Base-by-base conservation (phyloP, 2,329 filamentous ascomycete genomes). In the Penicillium polonicum region DNA sequence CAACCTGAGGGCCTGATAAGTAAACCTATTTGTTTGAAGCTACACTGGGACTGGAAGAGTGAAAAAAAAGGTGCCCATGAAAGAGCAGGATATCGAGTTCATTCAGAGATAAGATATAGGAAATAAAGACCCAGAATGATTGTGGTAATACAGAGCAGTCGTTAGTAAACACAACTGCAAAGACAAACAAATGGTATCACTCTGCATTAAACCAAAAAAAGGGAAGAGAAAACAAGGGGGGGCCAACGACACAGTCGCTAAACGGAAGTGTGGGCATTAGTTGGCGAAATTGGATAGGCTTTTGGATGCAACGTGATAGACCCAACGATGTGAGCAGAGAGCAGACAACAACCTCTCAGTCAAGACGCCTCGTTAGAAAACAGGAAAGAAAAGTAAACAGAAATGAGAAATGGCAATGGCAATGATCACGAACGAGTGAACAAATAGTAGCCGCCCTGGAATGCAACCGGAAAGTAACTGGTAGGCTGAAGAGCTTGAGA, bases 171-270 rank as follows among this genome's bases (percentile, higher is more conserved):
- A 61, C 35, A 62, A 62, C 58, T 60, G 60, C 64, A 61, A 58
- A 55, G 57, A 65, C 49, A 62, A 62, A 67, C 60, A 67, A 68
- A 64, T 72, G 70, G 71, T 74, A 72, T 74, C 72, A 72, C 68
- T 67, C 69, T 68, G 70, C 67, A 68, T 62, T 61, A 57, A 58
- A 58, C 59, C 62, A 58, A 68, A 66, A 63, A 60, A 65, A 63
- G 3, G 50, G 51, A 62, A 58, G 45, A 58, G 33, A 55, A 55
- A 55, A 48, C 35, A 13, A 3, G 19, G 38, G 3, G 15, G 12
- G n/a, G n/a, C 21, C 48, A 61, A 55, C 44, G 49, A 57, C 29
- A 60, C 63, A 60, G 58, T 67, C 68, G 65, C 66, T 67, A 48
- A 65, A 66, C 56, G 55, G 59, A 65, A 66, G 57, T 29, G 52